Conservation (phyloP, 768 basidiomycete species). For the Mycena alexandri region DNA sequence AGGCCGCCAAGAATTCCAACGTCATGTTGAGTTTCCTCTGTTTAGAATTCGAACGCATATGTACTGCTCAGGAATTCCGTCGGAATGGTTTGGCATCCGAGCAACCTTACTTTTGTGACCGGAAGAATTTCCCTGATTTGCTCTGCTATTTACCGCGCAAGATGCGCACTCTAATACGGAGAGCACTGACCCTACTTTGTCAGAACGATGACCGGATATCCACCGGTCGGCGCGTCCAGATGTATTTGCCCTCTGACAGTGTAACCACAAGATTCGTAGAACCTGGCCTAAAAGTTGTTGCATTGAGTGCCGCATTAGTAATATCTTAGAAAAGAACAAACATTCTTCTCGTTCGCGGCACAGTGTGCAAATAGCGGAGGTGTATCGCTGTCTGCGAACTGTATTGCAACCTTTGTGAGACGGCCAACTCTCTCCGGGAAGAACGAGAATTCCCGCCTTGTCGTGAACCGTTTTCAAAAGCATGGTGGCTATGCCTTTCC, state of each 20-base stretch:
- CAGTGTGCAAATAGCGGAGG: conserved; percentile 28
- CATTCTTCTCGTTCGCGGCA: conserved; percentile 33
- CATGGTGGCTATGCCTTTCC: conserved; percentile 40
- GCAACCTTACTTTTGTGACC: too few species aligned
- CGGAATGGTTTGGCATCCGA: too few species aligned
- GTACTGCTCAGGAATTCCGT: too few species aligned
- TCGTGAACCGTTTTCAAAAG: conserved; percentile 45
- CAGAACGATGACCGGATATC: conserved; percentile 43
- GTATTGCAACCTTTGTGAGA: conserved; percentile 9
- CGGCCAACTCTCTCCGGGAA: background rate
- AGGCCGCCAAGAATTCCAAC: too few species aligned
- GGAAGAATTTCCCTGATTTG: too few species aligned
- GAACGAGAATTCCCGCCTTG: conserved; percentile 38
- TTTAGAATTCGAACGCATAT: too few species aligned
- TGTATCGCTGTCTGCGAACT: conserved; percentile 19
- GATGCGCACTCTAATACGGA: too few species aligned
- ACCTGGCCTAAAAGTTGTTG: conserved; percentile 19
- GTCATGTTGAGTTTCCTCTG: too few species aligned
- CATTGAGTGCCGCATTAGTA: background rate
- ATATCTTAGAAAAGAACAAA: background rate
- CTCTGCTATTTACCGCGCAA: too few species aligned
- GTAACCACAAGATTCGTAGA: conserved; percentile 34
- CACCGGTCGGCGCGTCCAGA: conserved; percentile 38
- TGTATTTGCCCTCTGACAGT: conserved; percentile 19
- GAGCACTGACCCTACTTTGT: conserved; percentile 19